These are phyloP conservation scores for Lasiosphaeria hispida DNA, from an alignment of 495 filamentous ascomycete species.

Conservation along the genomic window DNA sequence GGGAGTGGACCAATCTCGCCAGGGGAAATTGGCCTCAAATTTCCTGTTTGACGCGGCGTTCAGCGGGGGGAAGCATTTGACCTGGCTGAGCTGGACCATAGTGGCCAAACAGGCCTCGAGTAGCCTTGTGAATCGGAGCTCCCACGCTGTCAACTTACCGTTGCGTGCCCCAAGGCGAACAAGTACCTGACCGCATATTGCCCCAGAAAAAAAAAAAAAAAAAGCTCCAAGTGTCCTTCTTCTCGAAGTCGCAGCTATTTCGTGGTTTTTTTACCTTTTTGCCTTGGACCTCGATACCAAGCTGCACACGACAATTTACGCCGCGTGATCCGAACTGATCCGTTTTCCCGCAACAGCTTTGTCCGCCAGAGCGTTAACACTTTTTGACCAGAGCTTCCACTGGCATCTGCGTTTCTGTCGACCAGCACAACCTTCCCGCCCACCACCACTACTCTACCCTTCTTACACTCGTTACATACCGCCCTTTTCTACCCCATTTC, in stretches of 20 bases:
- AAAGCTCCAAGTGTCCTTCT: slow-evolving; percentile 19
- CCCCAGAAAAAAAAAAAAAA: slow-evolving; percentile 5
- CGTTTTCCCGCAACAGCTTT: too few relatives aligned
- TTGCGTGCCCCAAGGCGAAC: neutral
- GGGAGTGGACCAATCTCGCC: slow-evolving; percentile 29
- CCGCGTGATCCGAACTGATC: neutral
- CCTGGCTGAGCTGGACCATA: neutral
- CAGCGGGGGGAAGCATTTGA: slow-evolving; percentile 2
- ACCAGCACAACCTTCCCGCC: neutral
- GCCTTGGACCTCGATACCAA: neutral
- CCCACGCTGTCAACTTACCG: slow-evolving; percentile 1
- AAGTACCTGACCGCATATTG: neutral
- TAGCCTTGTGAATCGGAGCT: slow-evolving; percentile 15
- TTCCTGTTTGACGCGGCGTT: slow-evolving; percentile 17
- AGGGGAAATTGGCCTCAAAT: slow-evolving; percentile 26
- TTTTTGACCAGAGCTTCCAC: slow-evolving; percentile 2
- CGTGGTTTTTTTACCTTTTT: neutral
- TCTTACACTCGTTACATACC: slow-evolving; percentile 33
- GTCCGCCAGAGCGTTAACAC: neutral
- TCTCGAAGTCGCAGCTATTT: neutral
- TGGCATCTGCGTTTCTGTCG: neutral
- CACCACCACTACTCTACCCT: slow-evolving; percentile 17
- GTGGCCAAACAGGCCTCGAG: slow-evolving; percentile 5
- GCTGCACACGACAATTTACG: neutral
- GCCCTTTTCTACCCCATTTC: slow-evolving; percentile 15